Evolutionary conservation across 441 rosid genomes (phyloP), one percentile per base, ranked within the genome.

Genomic region (Erodium texanum): DNA sequence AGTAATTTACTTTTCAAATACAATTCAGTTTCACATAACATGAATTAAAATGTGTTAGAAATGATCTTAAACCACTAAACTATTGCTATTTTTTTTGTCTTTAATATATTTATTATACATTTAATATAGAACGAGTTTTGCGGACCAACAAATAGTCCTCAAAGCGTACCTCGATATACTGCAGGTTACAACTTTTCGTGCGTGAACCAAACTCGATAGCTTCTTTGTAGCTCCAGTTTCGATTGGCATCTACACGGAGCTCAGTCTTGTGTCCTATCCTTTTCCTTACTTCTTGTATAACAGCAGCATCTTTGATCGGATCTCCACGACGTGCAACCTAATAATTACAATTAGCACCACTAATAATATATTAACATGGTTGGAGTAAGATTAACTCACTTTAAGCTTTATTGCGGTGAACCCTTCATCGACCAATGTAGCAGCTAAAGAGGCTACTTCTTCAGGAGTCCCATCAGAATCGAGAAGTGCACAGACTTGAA

Each of bases 201-300:
- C 79, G 73, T 56, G 76, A 78, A 54, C 89, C 85, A 78, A 93
- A 93, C 66, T 79, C 69, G 66, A 83, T 75, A 71, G 99, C 99
- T 74, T 89, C 85, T 74, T 91, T 84, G 74, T 84, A 91, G 41
- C 82, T 82, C 97, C 99, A 93, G 48, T 82, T 88, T 76, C 92
- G 80, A 58, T 93, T 91, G 72, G 97, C 99, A 83, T 93, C 99
- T 66, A 73, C 97, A 70, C 97, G 97, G 76, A 93, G 86, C 79
- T 86, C 84, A 79, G 83, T 80, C 50, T 82, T 73, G 50, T 54
- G 48, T 16, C 99, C 99, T 16, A 93, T 85, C 52, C 71, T 82
- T 80, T 82, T 84, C 80, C 97, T 83, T 73, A 93, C 86, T 87
- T 88, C 97, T 78, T 76, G 84, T 75, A 93, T 66, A 68, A 88